These are phyloP conservation scores for Cenchrus purpureus DNA, from an alignment of 176 grass and related monocot species.

Conservation along the genomic window DNA sequence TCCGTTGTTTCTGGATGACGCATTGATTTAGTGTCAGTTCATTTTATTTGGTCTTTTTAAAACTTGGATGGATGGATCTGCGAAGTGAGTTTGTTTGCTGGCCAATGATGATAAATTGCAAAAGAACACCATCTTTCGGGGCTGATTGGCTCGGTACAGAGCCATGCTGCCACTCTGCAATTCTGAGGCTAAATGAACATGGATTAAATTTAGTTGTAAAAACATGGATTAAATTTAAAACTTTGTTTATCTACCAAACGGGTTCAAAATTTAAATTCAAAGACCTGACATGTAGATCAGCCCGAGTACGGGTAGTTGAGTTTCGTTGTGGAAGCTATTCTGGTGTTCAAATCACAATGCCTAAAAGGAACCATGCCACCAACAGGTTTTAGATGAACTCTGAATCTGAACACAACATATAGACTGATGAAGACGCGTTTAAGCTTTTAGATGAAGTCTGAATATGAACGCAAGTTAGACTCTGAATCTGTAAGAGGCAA, in stretches of 20 bases:
- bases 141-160: constrained; percentile 9
- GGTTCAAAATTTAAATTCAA: neutral
- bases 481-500: too few species aligned
- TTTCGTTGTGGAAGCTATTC: neutral
- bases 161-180: constrained; percentile 53
- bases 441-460: too few species aligned
- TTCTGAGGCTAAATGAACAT: constrained; percentile 31
- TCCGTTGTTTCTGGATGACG: neutral
- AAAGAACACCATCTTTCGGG: constrained; percentile 32
- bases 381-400: too few species aligned
- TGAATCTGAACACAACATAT: too few species aligned
- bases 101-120: constrained; percentile 29
- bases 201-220: too few species aligned
- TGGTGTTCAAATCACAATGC: neutral
- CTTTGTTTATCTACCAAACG: too few species aligned
- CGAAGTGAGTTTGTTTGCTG: neutral
- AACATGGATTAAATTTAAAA: too few species aligned
- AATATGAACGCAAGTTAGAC: too few species aligned
- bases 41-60: neutral
- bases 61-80: neutral
- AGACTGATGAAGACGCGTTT: too few species aligned
- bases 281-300: neutral
- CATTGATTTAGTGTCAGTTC: neutral
- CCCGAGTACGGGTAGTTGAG: neutral
- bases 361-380: too few species aligned